Conservation (phyloP, 768 basidiomycete species). For the Neoboletus brunneissimus region DNA sequence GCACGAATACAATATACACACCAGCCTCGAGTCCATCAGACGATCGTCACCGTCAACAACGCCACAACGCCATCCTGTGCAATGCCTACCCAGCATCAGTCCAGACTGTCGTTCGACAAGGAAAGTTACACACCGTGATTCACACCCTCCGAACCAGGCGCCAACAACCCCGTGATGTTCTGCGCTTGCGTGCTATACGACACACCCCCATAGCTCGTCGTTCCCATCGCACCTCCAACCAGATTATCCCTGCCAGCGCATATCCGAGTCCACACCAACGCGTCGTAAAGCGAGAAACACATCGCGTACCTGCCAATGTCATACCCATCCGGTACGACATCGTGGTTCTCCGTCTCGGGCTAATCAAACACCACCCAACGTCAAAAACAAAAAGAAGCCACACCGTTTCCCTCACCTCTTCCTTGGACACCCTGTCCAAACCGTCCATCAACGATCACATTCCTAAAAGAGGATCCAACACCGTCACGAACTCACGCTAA, state of each 20-base stretch:
- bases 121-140: constrained; percentile 43
- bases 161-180: constrained; percentile 53
- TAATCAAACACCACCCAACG: constrained; percentile 1
- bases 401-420: constrained; percentile 33
- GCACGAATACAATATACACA: too few species aligned
- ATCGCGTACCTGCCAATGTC: constrained; percentile 42
- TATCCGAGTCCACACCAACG: background rate
- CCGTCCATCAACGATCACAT: background rate
- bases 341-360: constrained; percentile 36
- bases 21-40: too few species aligned
- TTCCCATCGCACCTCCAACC: constrained; percentile 38
- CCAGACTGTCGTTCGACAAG: background rate
- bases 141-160: constrained; percentile 48
- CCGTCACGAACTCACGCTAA: constrained; percentile 43
- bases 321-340: constrained; percentile 48
- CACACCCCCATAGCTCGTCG: constrained; percentile 40
- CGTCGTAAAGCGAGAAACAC: background rate
- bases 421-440: constrained; percentile 42
- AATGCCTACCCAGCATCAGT: constrained; percentile 31
- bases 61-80: constrained; percentile 57
- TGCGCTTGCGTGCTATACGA: constrained; percentile 45
- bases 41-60: constrained; percentile 51
- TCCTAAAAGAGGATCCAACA: background rate
- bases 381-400: background rate
- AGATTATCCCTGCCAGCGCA: constrained; percentile 34